Conservation (phyloP, 441 rosid species). For the Bruguiera hainesii region DNA sequence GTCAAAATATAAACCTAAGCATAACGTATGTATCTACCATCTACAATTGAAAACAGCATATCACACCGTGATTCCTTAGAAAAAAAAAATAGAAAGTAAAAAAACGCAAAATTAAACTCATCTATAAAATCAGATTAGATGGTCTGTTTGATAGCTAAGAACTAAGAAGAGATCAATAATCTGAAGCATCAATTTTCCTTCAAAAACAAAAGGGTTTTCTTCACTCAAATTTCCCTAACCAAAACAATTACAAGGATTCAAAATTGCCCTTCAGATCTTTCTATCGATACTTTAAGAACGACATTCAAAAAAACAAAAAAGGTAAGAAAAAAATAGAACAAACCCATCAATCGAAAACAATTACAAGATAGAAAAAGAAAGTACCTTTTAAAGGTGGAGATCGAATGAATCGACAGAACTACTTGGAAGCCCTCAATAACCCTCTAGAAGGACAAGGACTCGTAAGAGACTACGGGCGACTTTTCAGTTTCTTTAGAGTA, state of each 20-base stretch:
- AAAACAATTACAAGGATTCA: neutral
- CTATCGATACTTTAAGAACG: too few relatives aligned
- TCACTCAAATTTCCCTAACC: neutral
- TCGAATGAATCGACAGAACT: too few relatives aligned
- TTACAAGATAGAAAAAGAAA: too few relatives aligned
- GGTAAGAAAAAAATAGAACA: too few relatives aligned
- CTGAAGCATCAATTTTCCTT: neutral
- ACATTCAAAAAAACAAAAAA: too few relatives aligned
- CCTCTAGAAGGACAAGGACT: too few relatives aligned
- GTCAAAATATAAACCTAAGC: neutral
- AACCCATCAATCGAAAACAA: too few relatives aligned
- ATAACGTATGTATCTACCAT: neutral
- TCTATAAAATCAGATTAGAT: slow-evolving; percentile 7
- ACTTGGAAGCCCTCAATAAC: too few relatives aligned
- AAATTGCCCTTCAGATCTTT: neutral
- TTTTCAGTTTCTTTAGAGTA: too few relatives aligned
- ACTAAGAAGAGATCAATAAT: neutral
- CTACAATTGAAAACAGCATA: neutral
- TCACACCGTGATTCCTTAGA: neutral
- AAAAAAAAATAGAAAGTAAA: neutral
- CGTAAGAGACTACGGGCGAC: too few relatives aligned
- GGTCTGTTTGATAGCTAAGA: neutral
- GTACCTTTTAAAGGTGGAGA: too few relatives aligned
- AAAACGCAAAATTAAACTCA: neutral
- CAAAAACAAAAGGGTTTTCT: neutral